Evolutionary conservation across 495 filamentous ascomycete species (phyloP), one percentile per base, ranked within the genome.

Genomic region (Neurospora sublineolata): DNA sequence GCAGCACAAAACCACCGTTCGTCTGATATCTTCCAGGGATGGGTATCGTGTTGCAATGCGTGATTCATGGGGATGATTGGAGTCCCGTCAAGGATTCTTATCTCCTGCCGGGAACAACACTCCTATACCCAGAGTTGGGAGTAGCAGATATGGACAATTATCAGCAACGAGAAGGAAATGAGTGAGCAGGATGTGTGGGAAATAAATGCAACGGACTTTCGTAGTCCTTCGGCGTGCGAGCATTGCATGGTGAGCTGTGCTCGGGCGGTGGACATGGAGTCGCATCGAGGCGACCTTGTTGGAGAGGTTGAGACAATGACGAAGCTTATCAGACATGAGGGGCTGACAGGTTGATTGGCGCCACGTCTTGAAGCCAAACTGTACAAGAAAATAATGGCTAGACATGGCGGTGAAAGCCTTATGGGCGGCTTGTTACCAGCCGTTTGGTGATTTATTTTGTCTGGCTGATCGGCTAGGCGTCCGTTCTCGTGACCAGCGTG

Each of bases 321-420:
- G 75, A 75, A 74, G 77, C 72, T 73, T 73, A 76, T 76, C 73
- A 70, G 68, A 64, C 33, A 60, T 16, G 69, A 46, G 42, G 68
- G 67, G 72, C 37, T 60, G 68, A 39, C 37, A 27, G 71, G 70
- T 69, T 71, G 73, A 76, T 76, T 75, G 75, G 75, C 41, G 68
- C 71, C 73, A 64, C 52, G 52, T 64, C 52, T 64, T 64, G 27
- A 33, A 8, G 52, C 27, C 27, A 16, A 16, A 18, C 27, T 6
- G 12, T 64, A 64, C 52, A 64, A 64, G 52, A 64, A 33, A 64
- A 33, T 64, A 36, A 16, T 1, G 1, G 2, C 27, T 33, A 64
- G 14, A 36, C 52, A 64, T 64, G 52, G 52, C 52, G 52, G 52
- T 64, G 52, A 64, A 33, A 64, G 27, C 14, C 52, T 64, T 27